Base-by-base conservation (phyloP, 805 yeast genomes). In the Metschnikowia bowlesiae region DNA sequence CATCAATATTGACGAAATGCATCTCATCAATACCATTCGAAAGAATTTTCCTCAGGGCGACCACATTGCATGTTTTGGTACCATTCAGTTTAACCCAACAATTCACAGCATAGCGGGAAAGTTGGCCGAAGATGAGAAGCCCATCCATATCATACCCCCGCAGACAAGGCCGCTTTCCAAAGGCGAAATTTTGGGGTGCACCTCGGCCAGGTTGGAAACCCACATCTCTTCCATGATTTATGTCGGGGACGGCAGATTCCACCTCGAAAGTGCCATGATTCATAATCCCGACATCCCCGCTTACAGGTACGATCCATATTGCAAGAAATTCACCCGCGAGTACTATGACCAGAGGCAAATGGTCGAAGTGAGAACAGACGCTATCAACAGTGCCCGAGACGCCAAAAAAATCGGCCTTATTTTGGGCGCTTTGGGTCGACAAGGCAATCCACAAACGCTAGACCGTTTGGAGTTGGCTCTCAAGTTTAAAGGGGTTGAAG, bases 111-210 rank as follows among this genome's bases (percentile, higher is more conserved):
- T 89, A 9, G 80, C 81, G 55, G 81, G 80, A 39, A 82, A 79
- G 51, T 69, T 89, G 22, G 81, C 79, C 35, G 68, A 67, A 46
- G 82, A 79, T 55, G 70, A 70, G 3, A 75, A 77, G 47, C 70
- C 81, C 29, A 69, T 91, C 8, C 81, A 79, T 60, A 75, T 87
- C 2, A 76, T 83, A 4, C 86, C 98, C 1, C 98, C 99, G 0
- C 99, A 94, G 64, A 87, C 89, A 9, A 81, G 80, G 75, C 99
- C 99, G 0, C 69, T 94, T 5, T 90, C 97, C 1, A 89, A 88
- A 61, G 99, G 98, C 49, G 99, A 94, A 65, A 96, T 94, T 0
- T 73, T 94, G 13, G 99, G 99, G 0, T 94, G 99, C 66, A 94
- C 99, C 0, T 89, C 97, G 1, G 92, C 96, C 28, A 73, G 87